Evolutionary conservation across 495 filamentous ascomycete genomes (phyloP).

Genomic region (Margaritispora aquatica): DNA sequence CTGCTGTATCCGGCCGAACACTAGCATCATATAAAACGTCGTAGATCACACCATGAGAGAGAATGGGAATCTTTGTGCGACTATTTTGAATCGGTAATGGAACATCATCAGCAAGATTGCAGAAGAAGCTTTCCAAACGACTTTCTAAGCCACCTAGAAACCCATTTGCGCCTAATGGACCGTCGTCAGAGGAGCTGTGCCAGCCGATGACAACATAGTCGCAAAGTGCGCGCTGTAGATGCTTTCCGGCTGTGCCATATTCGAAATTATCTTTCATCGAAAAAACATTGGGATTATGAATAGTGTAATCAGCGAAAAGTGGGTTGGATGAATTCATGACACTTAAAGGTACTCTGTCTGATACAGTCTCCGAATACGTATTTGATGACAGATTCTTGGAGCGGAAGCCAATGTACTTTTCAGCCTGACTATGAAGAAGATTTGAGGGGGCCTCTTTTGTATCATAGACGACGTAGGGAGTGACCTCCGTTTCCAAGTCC

Average conservation of each 20-base stretch:
- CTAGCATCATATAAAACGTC: conserved; percentile 32
- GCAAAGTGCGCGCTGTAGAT: conserved; percentile 6
- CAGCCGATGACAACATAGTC: conserved; percentile 50
- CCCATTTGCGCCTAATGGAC: conserved; percentile 18
- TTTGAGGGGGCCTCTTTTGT: not conserved
- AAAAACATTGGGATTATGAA: conserved; percentile 46
- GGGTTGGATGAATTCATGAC: conserved; percentile 35
- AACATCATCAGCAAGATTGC: not conserved
- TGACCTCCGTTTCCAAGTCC: conserved; percentile 44
- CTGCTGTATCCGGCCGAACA: conserved; percentile 22
- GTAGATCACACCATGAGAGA: conserved; percentile 44
- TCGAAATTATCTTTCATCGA: conserved; percentile 39
- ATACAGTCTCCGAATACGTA: not conserved
- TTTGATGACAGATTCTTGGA: conserved; percentile 14
- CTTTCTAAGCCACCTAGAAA: not conserved
- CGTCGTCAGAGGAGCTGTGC: conserved; percentile 30
- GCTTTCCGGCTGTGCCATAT: conserved; percentile 23
- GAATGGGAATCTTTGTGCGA: not conserved
- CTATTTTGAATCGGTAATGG: not conserved
- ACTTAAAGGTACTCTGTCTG: conserved; percentile 20
- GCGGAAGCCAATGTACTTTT: conserved; percentile 42
- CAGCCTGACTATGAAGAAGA: conserved; percentile 35
- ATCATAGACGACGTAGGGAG: conserved; percentile 34
- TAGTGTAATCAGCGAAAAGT: conserved; percentile 45
- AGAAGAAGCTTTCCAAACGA: conserved; percentile 9